Evolutionary conservation across 1,284 basidiomycete species (phyloP).

Genomic region (Tremellales sp.): DNA sequence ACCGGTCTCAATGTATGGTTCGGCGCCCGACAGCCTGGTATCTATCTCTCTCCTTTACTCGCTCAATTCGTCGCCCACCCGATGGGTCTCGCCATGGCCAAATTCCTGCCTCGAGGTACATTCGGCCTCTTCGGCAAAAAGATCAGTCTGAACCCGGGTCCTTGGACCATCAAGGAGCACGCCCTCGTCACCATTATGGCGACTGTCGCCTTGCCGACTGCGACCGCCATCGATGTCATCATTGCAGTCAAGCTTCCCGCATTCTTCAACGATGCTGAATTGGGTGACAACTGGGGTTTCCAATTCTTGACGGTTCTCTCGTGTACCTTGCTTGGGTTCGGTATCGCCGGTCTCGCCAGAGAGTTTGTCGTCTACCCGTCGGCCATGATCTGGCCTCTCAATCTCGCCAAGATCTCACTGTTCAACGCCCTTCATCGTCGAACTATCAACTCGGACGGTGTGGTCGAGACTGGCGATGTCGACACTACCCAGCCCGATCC

Average conservation of each 20-base stretch:
- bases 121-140: constrained; percentile 60
- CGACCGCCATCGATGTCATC: constrained; percentile 66
- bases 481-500: not conserved
- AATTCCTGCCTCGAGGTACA: constrained; percentile 72
- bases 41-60: constrained; percentile 11
- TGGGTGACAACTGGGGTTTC: constrained; percentile 58
- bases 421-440: constrained; percentile 80
- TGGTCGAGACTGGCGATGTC: constrained; percentile 5
- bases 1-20: constrained; percentile 11
- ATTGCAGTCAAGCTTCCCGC: constrained; percentile 55
- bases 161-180: constrained; percentile 88
- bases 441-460: constrained; percentile 9
- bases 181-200: constrained; percentile 90
- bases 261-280: constrained; percentile 62
- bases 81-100: constrained; percentile 78
- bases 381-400: constrained; percentile 96
- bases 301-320: constrained; percentile 71
- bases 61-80: constrained; percentile 69
- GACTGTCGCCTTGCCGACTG: constrained; percentile 69
- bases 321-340: constrained; percentile 86
- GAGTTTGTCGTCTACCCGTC: constrained; percentile 74
- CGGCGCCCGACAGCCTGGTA: constrained; percentile 11
- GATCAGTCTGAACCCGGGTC: constrained; percentile 87
- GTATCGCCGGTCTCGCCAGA: constrained; percentile 64
- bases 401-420: constrained; percentile 82